Evolutionary conservation across 2,329 filamentous ascomycete species (phyloP).

Genomic region (Sporothrix brunneoviolacea): DNA sequence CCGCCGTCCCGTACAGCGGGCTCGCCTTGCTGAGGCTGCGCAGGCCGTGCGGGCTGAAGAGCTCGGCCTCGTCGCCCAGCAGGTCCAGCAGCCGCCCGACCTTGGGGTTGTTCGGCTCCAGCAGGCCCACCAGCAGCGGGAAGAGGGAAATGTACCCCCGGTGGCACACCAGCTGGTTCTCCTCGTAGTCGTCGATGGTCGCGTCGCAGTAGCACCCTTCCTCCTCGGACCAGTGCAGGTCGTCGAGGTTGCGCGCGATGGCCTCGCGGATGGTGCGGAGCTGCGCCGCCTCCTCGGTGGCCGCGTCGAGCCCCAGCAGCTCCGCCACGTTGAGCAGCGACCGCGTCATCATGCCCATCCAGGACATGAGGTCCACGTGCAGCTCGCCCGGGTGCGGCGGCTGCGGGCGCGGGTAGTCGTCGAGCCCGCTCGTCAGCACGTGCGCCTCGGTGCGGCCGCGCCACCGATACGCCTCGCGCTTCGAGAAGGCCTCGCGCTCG

Average conservation of each 20-base stretch:
- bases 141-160: constrained; percentile 94
- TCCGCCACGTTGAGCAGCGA: constrained; percentile 75
- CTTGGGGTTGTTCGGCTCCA: constrained; percentile 66
- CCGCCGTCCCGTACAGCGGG: constrained; percentile 76
- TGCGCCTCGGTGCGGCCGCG: constrained; percentile 80
- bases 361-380: constrained; percentile 88
- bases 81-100: constrained; percentile 70
- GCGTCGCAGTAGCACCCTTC: constrained; percentile 86
- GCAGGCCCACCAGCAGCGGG: constrained; percentile 79
- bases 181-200: constrained; percentile 91
- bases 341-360: constrained; percentile 94
- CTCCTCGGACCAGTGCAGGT: constrained; percentile 84
- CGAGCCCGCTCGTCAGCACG: constrained; percentile 85
- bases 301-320: constrained; percentile 54
- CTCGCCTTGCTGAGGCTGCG: constrained; percentile 81
- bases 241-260: constrained; percentile 79
- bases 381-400: constrained; percentile 94
- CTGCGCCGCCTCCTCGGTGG: constrained; percentile 64
- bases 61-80: constrained; percentile 70
- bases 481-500: constrained; percentile 79
- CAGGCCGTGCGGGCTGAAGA: constrained; percentile 89
- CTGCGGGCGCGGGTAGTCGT: constrained; percentile 91
- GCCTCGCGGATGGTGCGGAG: constrained; percentile 67
- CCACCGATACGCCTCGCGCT: constrained; percentile 93
- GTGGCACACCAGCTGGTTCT: constrained; percentile 83